Evolutionary conservation across 176 grass and related monocot genomes (phyloP).

Genomic region (Aegilops sharonensis): DNA sequence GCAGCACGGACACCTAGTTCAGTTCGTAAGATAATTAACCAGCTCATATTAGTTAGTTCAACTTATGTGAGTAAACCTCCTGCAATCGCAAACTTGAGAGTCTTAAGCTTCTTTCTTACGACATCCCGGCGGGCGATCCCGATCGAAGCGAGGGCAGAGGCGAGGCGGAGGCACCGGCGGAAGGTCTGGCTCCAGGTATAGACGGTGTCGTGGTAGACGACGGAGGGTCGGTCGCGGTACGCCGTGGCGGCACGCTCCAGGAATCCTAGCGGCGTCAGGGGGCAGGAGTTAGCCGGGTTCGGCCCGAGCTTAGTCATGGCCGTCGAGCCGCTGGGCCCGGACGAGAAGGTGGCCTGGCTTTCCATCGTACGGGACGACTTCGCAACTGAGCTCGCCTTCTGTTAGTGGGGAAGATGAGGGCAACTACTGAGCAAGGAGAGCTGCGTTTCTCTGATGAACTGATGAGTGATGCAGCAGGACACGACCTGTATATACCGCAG

Average conservation of each 20-base stretch:
- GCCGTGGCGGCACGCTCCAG: conserved; percentile 54
- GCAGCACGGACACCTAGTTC: conserved; percentile 65
- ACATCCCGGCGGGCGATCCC: conserved; percentile 58
- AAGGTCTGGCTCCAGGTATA: conserved; percentile 59
- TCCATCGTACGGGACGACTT: no score
- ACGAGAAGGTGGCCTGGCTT: no score
- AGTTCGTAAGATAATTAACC: no score
- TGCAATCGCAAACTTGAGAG: conserved; percentile 47
- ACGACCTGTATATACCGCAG: no score
- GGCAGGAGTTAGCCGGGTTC: conserved; percentile 50
- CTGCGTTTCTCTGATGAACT: no score
- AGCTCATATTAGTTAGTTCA: no score
- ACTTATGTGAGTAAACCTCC: no score
- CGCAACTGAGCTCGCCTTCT: no score
- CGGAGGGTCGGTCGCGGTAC: conserved; percentile 52
- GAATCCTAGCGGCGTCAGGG: conserved; percentile 53
- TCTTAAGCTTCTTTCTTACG: conserved; percentile 58
- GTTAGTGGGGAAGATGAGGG: no score
- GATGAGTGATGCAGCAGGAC: no score
- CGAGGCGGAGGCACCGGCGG: conserved; percentile 60
- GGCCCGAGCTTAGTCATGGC: conserved; percentile 36
- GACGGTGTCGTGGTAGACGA: conserved; percentile 51
- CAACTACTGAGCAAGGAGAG: no score
- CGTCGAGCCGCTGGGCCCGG: not conserved
- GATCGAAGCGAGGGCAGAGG: conserved; percentile 31